Conservation (phyloP, 371 early-diverging fungal genomes). For the Neoconidiobolus thromboides region DNA sequence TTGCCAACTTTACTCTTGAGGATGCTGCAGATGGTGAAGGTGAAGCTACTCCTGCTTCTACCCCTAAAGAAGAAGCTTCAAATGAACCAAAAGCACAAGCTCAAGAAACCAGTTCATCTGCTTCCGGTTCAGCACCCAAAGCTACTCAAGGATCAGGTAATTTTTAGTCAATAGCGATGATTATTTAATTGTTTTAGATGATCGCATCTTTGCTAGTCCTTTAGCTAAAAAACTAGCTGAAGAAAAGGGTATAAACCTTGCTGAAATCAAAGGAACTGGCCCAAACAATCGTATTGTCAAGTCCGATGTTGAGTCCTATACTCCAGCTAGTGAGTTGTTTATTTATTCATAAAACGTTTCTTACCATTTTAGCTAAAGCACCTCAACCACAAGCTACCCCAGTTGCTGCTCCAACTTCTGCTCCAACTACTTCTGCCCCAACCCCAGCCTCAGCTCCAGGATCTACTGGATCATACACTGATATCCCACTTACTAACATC, state of each 20-base stretch:
- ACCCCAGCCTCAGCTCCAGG: constrained; percentile 20
- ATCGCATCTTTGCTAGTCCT: constrained; percentile 73
- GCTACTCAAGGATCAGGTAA: background rate
- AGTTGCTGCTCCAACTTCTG: constrained; percentile 15
- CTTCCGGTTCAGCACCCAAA: constrained; percentile 10
- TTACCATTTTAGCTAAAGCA: background rate
- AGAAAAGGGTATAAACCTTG: constrained; percentile 58
- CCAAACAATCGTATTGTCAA: constrained; percentile 82
- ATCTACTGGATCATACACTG: constrained; percentile 39
- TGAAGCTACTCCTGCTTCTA: constrained; percentile 11
- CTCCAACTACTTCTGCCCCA: constrained; percentile 12
- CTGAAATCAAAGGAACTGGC: constrained; percentile 68
- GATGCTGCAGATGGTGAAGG: constrained; percentile 18
- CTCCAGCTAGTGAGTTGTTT: constrained; percentile 15
- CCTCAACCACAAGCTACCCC: no score
- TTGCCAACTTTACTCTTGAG: constrained; percentile 51
- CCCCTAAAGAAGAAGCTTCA: constrained; percentile 12
- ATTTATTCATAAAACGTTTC: background rate
- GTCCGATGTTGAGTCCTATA: constrained; percentile 67
- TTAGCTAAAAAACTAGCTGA: constrained; percentile 75
- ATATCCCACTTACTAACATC: constrained; percentile 79
- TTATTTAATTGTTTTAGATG: constrained; percentile 11
- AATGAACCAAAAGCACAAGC: constrained; percentile 15
- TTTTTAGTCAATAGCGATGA: background rate
- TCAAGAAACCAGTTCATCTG: constrained; percentile 18